Percentiles rank a stretch among this genome's conserved stretches.
Evolutionary conservation across 2,329 filamentous ascomycete species (phyloP).

Genomic region (Cercospora berteroae): DNA sequence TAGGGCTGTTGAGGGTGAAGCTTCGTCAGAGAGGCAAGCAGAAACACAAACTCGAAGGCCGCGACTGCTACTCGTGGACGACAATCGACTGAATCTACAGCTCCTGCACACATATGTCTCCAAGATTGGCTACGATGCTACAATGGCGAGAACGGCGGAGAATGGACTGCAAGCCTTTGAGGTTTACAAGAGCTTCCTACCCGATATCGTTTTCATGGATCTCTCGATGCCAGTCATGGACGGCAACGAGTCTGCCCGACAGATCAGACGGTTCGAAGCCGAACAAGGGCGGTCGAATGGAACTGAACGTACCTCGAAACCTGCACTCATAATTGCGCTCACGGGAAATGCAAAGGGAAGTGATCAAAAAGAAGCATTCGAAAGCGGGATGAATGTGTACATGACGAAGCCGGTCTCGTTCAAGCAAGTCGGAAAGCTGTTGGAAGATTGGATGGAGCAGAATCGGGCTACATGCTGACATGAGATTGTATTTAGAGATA

Average conservation of each 20-base stretch:
- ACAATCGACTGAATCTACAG: conserved; percentile 33
- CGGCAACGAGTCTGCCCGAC: conserved; percentile 33
- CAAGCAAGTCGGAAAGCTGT: conserved; percentile 26
- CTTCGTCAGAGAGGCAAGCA: conserved; percentile 9
- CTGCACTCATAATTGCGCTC: conserved; percentile 33
- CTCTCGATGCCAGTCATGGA: conserved; percentile 41
- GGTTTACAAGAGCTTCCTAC: conserved; percentile 39
- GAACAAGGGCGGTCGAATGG: conserved; percentile 3
- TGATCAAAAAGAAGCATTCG: conserved; percentile 32
- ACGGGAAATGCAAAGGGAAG: conserved; percentile 35
- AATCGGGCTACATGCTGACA: not conserved
- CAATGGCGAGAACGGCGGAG: conserved; percentile 40
- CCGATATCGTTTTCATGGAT: conserved; percentile 53
- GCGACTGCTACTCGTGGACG: conserved; percentile 31
- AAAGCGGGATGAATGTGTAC: conserved; percentile 34
- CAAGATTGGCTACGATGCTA: conserved; percentile 23
- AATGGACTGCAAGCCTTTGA: conserved; percentile 51
- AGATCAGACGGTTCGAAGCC: conserved; percentile 33
- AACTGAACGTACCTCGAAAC: not conserved
- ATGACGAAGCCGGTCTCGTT: conserved; percentile 38
- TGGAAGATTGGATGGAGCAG: conserved; percentile 22
- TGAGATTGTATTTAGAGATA: not conserved
- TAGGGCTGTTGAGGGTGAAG: not conserved
- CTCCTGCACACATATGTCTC: conserved; percentile 38
- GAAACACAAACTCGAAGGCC: conserved; percentile 16